Percentiles rank a stretch among this genome's conserved stretches.
phyloP scores from a whole-genome alignment of 345 rosid genomes.

The Eucalyptus erythrocorys region DNA sequence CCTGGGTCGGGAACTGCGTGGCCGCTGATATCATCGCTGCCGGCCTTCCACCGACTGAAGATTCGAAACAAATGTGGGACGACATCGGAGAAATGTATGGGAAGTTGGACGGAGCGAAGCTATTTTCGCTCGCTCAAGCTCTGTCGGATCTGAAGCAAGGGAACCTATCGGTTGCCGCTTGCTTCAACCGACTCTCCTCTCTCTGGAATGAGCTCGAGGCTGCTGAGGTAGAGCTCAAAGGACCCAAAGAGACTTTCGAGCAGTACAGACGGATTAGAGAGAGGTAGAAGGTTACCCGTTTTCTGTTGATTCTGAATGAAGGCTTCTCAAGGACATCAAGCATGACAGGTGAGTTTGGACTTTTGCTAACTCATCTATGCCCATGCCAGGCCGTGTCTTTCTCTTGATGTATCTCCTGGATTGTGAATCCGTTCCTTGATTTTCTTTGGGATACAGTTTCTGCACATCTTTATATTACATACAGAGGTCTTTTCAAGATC shows the following conservation, averaged over 20 bases:
- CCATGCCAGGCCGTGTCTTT: background rate
- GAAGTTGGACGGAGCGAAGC: background rate
- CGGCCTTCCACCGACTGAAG: background rate
- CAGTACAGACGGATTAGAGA: background rate
- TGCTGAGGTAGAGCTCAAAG: background rate
- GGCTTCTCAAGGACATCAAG: constrained; percentile 1
- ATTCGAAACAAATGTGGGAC: background rate
- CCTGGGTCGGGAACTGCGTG: background rate
- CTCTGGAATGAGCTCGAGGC: background rate
- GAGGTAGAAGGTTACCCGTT: background rate
- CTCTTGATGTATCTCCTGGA: background rate
- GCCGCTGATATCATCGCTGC: background rate
- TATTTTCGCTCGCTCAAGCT: too few relatives aligned
- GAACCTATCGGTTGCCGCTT: background rate
- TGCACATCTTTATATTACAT: background rate
- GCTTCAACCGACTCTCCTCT: background rate
- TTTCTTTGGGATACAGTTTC: background rate
- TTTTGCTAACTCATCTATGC: background rate
- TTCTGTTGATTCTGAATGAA: background rate
- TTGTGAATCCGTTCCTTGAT: background rate
- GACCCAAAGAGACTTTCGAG: background rate
- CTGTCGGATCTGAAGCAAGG: background rate
- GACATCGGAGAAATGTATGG: background rate
- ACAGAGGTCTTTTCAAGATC: background rate
- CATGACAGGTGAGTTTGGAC: constrained; percentile 25